These are phyloP conservation scores for Trichoderma sp. DNA, from an alignment of 2,329 filamentous ascomycete species.

Conservation along the genomic window DNA sequence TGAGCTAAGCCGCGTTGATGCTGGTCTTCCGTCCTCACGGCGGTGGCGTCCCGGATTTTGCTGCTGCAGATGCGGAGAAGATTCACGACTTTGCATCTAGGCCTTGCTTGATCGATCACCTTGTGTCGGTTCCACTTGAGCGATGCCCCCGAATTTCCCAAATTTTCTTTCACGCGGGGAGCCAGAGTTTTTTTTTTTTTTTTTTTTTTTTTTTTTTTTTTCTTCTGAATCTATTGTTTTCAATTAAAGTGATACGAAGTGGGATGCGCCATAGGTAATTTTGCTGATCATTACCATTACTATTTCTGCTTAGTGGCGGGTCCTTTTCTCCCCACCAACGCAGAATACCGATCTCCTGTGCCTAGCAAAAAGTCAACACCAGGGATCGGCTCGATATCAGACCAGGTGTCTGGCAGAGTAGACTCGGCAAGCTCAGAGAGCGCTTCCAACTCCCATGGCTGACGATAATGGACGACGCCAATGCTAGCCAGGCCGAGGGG, in stretches of 20 bases:
- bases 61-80: not conserved
- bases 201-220: not conserved
- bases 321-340: not conserved
- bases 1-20: not conserved
- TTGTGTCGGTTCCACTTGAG: not conserved
- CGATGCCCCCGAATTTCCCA: not conserved
- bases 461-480: conserved; percentile 19
- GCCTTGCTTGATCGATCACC: not conserved
- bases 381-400: conserved; percentile 6
- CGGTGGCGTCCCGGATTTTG: not conserved
- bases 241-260: not conserved
- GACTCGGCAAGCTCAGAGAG: not conserved
- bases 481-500: conserved; percentile 8
- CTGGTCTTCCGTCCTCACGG: not conserved
- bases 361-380: conserved; percentile 4
- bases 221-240: not conserved
- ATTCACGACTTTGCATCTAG: not conserved
- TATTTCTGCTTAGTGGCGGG: not conserved
- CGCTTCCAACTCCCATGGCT: conserved; percentile 7
- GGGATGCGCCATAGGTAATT: not conserved
- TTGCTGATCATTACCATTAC: not conserved
- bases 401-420: not conserved
- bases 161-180: conserved; percentile 11
- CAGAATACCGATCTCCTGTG: too few species aligned
- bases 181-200: not conserved